phyloP scores from a whole-genome alignment of 148 eudicot genomes.

The Silene conica region DNA sequence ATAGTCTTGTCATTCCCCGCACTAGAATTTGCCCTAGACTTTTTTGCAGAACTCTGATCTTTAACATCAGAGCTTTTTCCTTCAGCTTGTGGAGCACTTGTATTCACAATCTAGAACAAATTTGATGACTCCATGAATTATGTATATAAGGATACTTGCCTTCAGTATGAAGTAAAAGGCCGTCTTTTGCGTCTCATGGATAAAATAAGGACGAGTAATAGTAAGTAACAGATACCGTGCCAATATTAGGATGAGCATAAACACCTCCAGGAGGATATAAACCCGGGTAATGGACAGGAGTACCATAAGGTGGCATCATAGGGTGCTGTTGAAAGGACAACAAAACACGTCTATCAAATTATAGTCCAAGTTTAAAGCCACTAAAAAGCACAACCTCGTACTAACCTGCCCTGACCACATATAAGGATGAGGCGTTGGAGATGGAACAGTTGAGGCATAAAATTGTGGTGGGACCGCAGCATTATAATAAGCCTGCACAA shows the following conservation, averaged over 20 bases:
- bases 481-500: constrained; percentile 66
- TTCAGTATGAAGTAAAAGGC: not conserved
- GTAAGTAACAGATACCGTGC: constrained; percentile 41
- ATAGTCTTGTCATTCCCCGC: constrained; percentile 40
- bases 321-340: constrained; percentile 42
- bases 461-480: constrained; percentile 64
- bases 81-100: constrained; percentile 44
- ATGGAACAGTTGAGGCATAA: constrained; percentile 66
- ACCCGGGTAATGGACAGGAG: constrained; percentile 88
- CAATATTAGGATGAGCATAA: constrained; percentile 75
- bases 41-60: constrained; percentile 47
- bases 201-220: not conserved
- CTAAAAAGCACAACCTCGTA: not conserved
- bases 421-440: constrained; percentile 77
- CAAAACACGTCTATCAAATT: constrained; percentile 3
- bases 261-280: constrained; percentile 72
- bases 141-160: constrained; percentile 2
- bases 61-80: constrained; percentile 48
- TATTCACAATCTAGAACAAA: constrained; percentile 39
- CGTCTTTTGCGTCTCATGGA: not conserved
- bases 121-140: not conserved
- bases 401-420: constrained; percentile 80
- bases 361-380: not conserved
- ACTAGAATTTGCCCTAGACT: constrained; percentile 50
- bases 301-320: constrained; percentile 78